phyloP scores from a whole-genome alignment of 2,329 filamentous ascomycete genomes.

The Aureobasidium sp. region DNA sequence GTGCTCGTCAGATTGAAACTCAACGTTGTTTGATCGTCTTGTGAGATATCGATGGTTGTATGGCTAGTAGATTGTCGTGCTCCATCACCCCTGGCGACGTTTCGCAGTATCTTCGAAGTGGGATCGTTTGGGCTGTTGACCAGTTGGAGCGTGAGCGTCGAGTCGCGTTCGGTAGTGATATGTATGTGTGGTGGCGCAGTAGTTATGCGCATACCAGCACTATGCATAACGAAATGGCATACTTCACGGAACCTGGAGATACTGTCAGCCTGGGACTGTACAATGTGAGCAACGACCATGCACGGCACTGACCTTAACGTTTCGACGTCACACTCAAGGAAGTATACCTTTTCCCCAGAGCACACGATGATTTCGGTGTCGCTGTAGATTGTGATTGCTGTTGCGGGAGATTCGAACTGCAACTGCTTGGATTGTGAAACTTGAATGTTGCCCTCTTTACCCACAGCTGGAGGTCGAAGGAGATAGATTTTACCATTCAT shows the following conservation, averaged over 20 bases:
- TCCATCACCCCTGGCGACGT: background rate
- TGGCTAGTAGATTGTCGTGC: conserved; percentile 1
- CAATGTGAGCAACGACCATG: background rate
- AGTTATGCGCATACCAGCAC: conserved; percentile 42
- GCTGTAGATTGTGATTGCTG: conserved; percentile 47
- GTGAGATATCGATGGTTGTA: conserved; percentile 7
- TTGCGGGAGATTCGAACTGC: conserved; percentile 42
- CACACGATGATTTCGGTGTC: conserved; percentile 48
- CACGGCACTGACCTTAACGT: conserved; percentile 2
- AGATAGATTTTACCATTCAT: conserved; percentile 41
- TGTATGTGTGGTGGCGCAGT: conserved; percentile 41
- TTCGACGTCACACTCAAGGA: conserved; percentile 31
- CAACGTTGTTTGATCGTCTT: conserved; percentile 9
- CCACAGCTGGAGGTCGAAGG: conserved; percentile 34
- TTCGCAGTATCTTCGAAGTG: background rate
- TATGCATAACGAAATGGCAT: conserved; percentile 24
- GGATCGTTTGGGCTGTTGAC: background rate
- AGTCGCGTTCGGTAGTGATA: conserved; percentile 47
- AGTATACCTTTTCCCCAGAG: conserved; percentile 34
- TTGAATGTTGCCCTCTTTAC: conserved; percentile 35
- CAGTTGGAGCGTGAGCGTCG: conserved; percentile 39
- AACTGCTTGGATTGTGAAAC: conserved; percentile 16
- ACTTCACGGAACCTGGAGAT: conserved; percentile 11
- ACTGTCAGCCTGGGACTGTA: background rate
- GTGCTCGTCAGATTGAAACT: conserved; percentile 20